Percentiles rank a stretch among this genome's conserved stretches.
Conservation (phyloP, 306 rosid species). For the Datisca glomerata region DNA sequence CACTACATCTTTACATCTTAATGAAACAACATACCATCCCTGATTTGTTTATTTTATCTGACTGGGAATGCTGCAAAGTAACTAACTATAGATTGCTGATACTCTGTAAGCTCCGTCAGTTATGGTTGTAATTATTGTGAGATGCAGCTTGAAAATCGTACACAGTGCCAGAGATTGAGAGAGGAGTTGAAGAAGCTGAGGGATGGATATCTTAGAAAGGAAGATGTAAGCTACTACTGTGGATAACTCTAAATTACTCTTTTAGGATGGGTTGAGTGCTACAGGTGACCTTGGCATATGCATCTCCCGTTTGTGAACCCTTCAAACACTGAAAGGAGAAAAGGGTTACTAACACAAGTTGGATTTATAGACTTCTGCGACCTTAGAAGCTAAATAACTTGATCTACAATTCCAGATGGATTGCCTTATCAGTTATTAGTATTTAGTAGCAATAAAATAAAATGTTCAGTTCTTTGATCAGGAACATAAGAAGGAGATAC, state of each 20-base stretch:
- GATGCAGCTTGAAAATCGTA: conserved; percentile 44
- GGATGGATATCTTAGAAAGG: conserved; percentile 22
- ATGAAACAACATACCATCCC: neutral
- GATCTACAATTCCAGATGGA: too few species aligned
- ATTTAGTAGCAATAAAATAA: too few species aligned
- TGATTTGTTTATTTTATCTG: neutral
- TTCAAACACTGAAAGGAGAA: neutral
- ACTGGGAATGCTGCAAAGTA: neutral
- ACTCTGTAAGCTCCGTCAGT: neutral
- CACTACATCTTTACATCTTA: neutral
- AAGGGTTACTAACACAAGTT: neutral
- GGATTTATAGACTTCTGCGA: too few species aligned
- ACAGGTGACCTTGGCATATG: too few species aligned
- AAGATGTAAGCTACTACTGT: conserved; percentile 26
- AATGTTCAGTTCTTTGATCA: conserved; percentile 16
- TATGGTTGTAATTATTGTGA: neutral
- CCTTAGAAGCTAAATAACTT: too few species aligned
- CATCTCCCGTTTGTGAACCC: neutral
- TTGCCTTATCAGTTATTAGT: too few species aligned
- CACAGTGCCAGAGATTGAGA: conserved; percentile 34
- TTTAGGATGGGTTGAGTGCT: too few species aligned
- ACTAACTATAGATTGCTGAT: neutral
- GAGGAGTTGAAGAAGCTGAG: conserved; percentile 36
- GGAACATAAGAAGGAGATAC: conserved; percentile 31
- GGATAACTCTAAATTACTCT: neutral